phyloP scores from a whole-genome alignment of 2,329 filamentous ascomycete species.

The Leptodontidium sp. region DNA sequence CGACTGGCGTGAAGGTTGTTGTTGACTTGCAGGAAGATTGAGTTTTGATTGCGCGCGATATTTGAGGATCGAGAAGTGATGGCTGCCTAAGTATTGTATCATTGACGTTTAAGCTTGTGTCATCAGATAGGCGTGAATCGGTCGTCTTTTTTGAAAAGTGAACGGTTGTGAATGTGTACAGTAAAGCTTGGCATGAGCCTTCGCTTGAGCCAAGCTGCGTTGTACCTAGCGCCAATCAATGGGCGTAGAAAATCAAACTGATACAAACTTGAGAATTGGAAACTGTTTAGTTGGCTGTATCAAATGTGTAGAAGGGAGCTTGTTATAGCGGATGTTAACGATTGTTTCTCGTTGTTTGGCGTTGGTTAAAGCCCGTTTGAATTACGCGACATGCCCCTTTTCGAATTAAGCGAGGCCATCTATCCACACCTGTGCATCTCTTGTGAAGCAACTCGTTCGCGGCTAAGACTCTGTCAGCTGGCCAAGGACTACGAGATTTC shows the following conservation, averaged over 20 bases:
- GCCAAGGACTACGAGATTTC: too few relatives aligned
- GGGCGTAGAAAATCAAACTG: neutral
- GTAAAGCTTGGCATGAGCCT: neutral
- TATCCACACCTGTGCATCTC: too few relatives aligned
- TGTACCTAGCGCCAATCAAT: neutral
- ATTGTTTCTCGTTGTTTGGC: neutral
- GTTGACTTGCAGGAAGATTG: neutral
- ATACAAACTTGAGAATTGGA: neutral
- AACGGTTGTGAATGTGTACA: neutral
- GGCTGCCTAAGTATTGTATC: neutral
- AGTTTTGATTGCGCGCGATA: constrained; percentile 1
- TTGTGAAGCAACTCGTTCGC: neutral
- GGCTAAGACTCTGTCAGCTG: too few relatives aligned
- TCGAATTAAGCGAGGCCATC: neutral
- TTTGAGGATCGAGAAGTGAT: neutral
- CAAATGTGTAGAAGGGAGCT: too few relatives aligned
- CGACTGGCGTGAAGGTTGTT: neutral
- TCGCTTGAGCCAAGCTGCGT: neutral
- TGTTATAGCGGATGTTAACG: neutral
- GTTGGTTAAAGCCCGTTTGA: neutral
- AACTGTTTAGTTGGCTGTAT: too few relatives aligned
- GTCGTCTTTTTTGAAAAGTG: neutral
- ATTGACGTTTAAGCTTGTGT: neutral
- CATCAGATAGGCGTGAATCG: neutral
- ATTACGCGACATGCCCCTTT: neutral